These are phyloP conservation scores for Circinella minor DNA, from an alignment of 371 early-diverging fungal species.

Conservation along the genomic window DNA sequence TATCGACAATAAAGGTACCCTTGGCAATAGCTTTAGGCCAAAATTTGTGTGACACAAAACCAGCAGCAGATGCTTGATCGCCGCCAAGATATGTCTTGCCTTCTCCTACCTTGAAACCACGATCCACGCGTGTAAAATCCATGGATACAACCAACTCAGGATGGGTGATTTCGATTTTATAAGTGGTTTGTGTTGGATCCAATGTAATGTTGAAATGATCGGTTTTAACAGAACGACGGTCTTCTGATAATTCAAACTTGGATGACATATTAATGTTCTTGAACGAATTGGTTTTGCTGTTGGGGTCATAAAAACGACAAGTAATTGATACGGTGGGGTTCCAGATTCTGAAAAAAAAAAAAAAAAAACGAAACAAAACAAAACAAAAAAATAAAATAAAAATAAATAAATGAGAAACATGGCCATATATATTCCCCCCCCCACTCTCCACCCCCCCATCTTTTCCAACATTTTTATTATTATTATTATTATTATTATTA, in stretches of 20 bases:
- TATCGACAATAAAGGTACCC: conserved; percentile 76
- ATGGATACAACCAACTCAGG: conserved; percentile 69
- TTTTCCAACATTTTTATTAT: too few relatives aligned
- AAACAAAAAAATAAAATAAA: conserved; percentile 6
- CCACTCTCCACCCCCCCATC: too few relatives aligned
- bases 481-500: background rate
- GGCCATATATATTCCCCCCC: background rate
- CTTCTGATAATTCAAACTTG: conserved; percentile 68
- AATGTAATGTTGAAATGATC: conserved; percentile 69
- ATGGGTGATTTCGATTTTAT: conserved; percentile 61
- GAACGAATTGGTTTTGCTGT: conserved; percentile 65
- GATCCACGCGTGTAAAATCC: conserved; percentile 67
- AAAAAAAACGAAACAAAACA: too few relatives aligned
- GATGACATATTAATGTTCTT: conserved; percentile 72
- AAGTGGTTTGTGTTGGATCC: conserved; percentile 55
- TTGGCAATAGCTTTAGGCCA: conserved; percentile 79
- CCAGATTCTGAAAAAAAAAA: conserved; percentile 28
- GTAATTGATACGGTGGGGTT: conserved; percentile 81
- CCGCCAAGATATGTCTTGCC: conserved; percentile 79
- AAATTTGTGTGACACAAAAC: conserved; percentile 80
- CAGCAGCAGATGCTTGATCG: conserved; percentile 46
- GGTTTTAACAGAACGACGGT: conserved; percentile 75
- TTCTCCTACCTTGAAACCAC: conserved; percentile 83
- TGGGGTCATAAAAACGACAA: conserved; percentile 73
- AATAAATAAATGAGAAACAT: conserved; percentile 10